Conservation (phyloP, 2,329 filamentous ascomycete species). For the Xylaria sp. region DNA sequence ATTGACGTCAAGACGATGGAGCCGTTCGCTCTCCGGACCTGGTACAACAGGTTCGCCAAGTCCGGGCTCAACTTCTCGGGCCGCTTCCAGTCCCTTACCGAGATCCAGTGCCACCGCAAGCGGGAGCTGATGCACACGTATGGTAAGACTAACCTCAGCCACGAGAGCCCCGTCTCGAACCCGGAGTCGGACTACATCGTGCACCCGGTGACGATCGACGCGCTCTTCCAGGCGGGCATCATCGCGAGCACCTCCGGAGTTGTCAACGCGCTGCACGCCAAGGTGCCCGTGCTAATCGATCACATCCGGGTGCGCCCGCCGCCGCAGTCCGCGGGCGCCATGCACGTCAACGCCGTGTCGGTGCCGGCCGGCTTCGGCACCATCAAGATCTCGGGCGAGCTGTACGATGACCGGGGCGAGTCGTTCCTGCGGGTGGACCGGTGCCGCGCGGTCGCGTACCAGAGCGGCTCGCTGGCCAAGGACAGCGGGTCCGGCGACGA, state of each 20-base stretch:
- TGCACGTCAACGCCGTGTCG: not conserved
- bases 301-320: conserved; percentile 3
- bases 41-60: conserved; percentile 19
- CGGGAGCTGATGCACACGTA: conserved; percentile 8
- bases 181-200: conserved; percentile 17
- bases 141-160: conserved; percentile 1
- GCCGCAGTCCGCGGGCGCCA: not conserved
- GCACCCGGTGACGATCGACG: conserved; percentile 15
- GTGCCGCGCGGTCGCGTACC: not conserved
- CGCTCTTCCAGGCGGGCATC: conserved; percentile 4
- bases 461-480: conserved; percentile 6
- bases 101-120: conserved; percentile 4
- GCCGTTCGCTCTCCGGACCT: conserved; percentile 13
- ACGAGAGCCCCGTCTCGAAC: not conserved
- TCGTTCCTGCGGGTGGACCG: conserved; percentile 10
- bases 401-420: conserved; percentile 8
- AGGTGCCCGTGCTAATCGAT: not conserved
- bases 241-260: conserved; percentile 5
- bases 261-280: not conserved
- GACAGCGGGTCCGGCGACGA: conserved; percentile 12
- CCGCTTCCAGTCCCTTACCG: not conserved
- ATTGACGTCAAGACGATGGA: conserved; percentile 9
- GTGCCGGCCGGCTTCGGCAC: not conserved
- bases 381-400: not conserved
- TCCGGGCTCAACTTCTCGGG: conserved; percentile 13